Base-by-base conservation (phyloP, 306 rosid species). In the Malus orientalis region DNA sequence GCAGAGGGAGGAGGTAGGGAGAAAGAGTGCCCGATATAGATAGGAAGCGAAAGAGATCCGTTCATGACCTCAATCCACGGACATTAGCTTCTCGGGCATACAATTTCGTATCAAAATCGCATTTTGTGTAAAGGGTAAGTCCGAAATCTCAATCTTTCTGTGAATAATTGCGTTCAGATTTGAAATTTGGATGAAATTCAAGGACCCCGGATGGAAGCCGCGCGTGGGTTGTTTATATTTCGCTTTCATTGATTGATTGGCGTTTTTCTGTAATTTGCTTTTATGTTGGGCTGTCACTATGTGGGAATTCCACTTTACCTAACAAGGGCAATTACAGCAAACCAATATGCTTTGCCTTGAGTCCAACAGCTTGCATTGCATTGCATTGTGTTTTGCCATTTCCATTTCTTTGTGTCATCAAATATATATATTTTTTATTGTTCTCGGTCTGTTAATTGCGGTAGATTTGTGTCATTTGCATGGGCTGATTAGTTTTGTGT, bases 211-310 rank as follows among this genome's bases (percentile, higher is more conserved):
- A 77, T 78, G 25, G 78, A 75, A 78, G 67, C 47, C 63, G 76
- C 72, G 62, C 25, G 61, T 80, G 55, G 69, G 87, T 68, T 74
- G 90, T 80, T 87, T 83, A 55, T 30, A 53, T 84, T 88, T 89
- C 89, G 77, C 84, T 83, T 88, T 91, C 88, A 73, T 76, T 69
- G 70, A 69, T 67, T 64, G 85, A 69, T 67, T 64, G 85, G 23
- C 69, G 65, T 64, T 67, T 79, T 79, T 27, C 59, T 51, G 72
- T 82, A 2, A 49, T 83, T 77, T 42, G 45, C 32, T 14, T 20
- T 79, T 81, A 74, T 80, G 93, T 81, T 92, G 87, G 83, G 54
- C 74, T 71, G 91, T 92, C 96, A 80, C 86, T 85, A 81, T 84
- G 74, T 51, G 88, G 76, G 78, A 74, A 61, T 71, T 85, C 80